Evolutionary conservation across 2,329 filamentous ascomycete species (phyloP).

Genomic region (Botrytis hyacinthi): DNA sequence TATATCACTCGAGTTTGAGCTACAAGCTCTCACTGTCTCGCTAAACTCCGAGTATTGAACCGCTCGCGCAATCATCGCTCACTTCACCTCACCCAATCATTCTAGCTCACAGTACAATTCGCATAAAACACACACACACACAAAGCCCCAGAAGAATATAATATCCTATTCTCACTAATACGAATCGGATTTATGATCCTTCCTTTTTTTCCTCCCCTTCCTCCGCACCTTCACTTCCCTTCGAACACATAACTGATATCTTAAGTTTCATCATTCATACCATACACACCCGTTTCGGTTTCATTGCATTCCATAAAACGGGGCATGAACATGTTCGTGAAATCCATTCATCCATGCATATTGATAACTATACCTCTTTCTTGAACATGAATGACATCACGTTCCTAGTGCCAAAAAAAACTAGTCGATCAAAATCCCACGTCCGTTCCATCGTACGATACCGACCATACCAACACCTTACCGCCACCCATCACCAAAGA

Average conservation of each 20-base stretch:
- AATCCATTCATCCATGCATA: background rate
- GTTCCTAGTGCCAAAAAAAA: background rate
- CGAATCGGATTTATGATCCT: background rate
- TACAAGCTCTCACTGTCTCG: too few species aligned
- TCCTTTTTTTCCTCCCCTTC: background rate
- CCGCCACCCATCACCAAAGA: background rate
- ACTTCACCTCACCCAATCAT: background rate
- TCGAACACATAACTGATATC: background rate
- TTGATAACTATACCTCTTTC: background rate
- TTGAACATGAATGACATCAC: background rate
- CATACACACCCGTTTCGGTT: background rate
- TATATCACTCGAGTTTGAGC: too few species aligned
- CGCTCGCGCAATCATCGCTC: too few species aligned
- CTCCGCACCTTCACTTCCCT: background rate
- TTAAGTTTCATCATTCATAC: background rate
- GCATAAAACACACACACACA: background rate
- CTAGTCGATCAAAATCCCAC: background rate
- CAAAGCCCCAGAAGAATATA: background rate
- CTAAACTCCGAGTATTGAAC: too few species aligned
- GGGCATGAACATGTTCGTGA: background rate
- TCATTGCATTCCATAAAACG: background rate
- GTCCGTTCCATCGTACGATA: background rate
- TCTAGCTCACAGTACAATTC: background rate
- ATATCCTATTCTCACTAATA: constrained; percentile 8
- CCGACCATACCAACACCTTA: constrained; percentile 16